Evolutionary conservation across 768 basidiomycete species (phyloP).

Genomic region (Leccinum barrowsii): DNA sequence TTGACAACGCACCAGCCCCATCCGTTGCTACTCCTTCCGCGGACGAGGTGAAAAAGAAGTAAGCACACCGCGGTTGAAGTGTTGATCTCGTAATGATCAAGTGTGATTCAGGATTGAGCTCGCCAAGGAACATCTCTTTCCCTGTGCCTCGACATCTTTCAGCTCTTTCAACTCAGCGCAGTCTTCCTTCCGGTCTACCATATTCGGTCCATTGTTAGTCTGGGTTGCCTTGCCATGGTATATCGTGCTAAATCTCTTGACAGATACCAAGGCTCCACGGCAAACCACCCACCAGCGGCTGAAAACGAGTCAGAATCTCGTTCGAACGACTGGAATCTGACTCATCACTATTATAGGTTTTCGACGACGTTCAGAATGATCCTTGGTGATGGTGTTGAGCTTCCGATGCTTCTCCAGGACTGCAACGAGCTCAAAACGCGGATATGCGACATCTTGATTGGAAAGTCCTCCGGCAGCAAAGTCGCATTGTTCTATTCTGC

Average conservation of each 20-base stretch:
- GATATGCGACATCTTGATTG: slow-evolving; percentile 38
- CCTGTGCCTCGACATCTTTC: slow-evolving; percentile 28
- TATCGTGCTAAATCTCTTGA: slow-evolving; percentile 2
- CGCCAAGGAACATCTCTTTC: slow-evolving; percentile 48
- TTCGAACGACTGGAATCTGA: neutral
- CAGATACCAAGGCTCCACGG: slow-evolving; percentile 26
- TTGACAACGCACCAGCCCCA: slow-evolving; percentile 5
- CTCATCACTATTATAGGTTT: slow-evolving; percentile 16
- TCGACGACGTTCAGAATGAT: slow-evolving; percentile 42
- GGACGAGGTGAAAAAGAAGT: slow-evolving; percentile 29
- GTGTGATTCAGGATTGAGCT: slow-evolving; percentile 34
- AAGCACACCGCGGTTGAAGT: neutral
- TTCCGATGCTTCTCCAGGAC: slow-evolving; percentile 50
- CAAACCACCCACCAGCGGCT: neutral
- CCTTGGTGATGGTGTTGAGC: slow-evolving; percentile 46
- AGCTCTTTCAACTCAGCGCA: slow-evolving; percentile 18
- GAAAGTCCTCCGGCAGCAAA: slow-evolving; percentile 36
- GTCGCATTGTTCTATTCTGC: slow-evolving; percentile 61
- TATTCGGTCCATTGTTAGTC: slow-evolving; percentile 64
- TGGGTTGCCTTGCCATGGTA: neutral
- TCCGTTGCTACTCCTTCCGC: neutral
- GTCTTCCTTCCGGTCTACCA: slow-evolving; percentile 51
- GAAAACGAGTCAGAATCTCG: slow-evolving; percentile 21
- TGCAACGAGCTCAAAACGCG: slow-evolving; percentile 29
- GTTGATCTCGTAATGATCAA: slow-evolving; percentile 1